Evolutionary conservation across 768 basidiomycete genomes (phyloP).

Genomic region (Tulasnella sp.): DNA sequence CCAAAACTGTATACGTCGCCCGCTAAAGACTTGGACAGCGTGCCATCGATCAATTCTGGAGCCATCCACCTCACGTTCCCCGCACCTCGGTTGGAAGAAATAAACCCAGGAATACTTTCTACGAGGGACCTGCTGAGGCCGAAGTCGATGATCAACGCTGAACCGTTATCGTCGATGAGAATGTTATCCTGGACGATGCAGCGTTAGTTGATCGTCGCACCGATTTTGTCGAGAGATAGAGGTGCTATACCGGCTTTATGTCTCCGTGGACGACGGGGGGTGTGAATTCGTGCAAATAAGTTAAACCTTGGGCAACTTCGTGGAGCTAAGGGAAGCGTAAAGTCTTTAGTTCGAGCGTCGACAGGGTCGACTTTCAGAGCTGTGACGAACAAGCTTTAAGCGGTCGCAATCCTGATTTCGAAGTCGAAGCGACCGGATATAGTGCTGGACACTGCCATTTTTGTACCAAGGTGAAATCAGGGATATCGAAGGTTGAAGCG

Average conservation of each 20-base stretch:
- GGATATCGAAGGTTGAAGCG: not conserved
- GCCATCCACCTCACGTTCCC: slow-evolving; percentile 2
- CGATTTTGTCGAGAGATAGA: not conserved
- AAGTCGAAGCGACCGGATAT: not conserved
- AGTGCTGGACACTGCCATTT: not conserved
- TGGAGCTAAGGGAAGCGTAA: not conserved
- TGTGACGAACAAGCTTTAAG: not conserved
- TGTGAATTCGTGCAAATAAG: not conserved
- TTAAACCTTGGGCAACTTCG: slow-evolving; percentile 1
- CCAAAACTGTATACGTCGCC: slow-evolving; percentile 1
- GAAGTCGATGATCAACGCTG: slow-evolving; percentile 19
- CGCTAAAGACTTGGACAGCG: not conserved
- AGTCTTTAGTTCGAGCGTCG: not conserved
- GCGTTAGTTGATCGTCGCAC: not conserved
- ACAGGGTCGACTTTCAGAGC: not conserved
- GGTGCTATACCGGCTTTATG: not conserved
- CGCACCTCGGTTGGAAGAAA: not conserved
- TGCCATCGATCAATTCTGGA: not conserved
- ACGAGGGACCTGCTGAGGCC: not conserved
- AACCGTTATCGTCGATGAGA: slow-evolving; percentile 19
- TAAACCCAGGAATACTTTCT: not conserved
- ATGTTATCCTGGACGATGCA: slow-evolving; percentile 4
- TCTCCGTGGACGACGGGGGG: slow-evolving; percentile 21
- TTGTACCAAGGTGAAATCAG: not conserved
- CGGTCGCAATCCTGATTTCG: not conserved